Conservation (phyloP, 106 monocot genomes). For the Iris macrosiphon region DNA sequence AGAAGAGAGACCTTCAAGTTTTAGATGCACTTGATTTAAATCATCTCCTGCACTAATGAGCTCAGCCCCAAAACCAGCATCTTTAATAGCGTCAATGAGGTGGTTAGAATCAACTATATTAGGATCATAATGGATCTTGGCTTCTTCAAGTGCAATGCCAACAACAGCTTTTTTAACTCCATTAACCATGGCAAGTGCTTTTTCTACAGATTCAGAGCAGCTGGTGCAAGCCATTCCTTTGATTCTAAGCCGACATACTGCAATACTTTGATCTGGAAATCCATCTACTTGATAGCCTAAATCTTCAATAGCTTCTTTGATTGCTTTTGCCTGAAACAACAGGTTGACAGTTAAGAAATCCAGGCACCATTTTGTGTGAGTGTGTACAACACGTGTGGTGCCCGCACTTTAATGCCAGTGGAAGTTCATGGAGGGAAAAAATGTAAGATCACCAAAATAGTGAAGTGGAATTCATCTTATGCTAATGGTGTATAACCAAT, state of each 20-base stretch:
- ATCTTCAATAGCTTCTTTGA: slow-evolving; percentile 60
- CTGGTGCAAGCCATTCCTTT: slow-evolving; percentile 97
- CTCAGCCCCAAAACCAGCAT: slow-evolving; percentile 85
- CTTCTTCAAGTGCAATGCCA: slow-evolving; percentile 93
- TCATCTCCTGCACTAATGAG: slow-evolving; percentile 72
- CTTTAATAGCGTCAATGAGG: slow-evolving; percentile 60
- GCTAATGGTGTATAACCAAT: too few relatives aligned
- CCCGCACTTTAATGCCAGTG: background rate
- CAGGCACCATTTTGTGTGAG: background rate
- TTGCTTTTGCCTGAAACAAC: slow-evolving; percentile 41
- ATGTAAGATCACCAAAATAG: background rate
- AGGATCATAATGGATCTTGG: slow-evolving; percentile 85
- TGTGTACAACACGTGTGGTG: too few relatives aligned
- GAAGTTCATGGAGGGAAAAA: background rate
- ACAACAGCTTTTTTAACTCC: slow-evolving; percentile 90
- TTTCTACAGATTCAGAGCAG: slow-evolving; percentile 87
- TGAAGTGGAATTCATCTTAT: too few relatives aligned
- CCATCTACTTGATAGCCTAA: slow-evolving; percentile 56
- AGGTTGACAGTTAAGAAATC: background rate
- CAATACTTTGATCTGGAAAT: slow-evolving; percentile 60
- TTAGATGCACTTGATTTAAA: slow-evolving; percentile 66
- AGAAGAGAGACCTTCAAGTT: slow-evolving; percentile 61
- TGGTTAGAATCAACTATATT: slow-evolving; percentile 35
- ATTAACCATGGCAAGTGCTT: slow-evolving; percentile 47
- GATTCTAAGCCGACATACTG: slow-evolving; percentile 64